phyloP scores from a whole-genome alignment of 495 filamentous ascomycete species.

The Penicillium manginii region DNA sequence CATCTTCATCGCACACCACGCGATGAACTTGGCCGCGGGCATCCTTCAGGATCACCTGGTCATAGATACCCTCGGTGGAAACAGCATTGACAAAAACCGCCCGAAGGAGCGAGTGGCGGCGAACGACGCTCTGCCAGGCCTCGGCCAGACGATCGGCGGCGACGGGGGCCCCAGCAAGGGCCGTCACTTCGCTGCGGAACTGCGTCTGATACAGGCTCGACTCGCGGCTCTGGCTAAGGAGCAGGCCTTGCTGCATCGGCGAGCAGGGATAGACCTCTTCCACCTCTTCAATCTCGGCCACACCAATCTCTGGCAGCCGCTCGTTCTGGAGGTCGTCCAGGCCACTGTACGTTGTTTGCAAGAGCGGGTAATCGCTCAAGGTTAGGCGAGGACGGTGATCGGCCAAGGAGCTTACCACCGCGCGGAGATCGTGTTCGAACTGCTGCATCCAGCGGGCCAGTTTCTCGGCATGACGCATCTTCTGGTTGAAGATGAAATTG shows the following conservation, averaged over 20 bases:
- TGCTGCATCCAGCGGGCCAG: slow-evolving; percentile 61
- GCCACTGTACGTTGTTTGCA: slow-evolving; percentile 61
- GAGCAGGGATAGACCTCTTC: slow-evolving; percentile 71
- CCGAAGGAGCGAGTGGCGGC: no score
- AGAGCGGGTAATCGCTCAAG: slow-evolving; percentile 63
- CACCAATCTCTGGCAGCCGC: slow-evolving; percentile 51
- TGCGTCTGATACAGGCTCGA: slow-evolving; percentile 62
- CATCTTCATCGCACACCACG: no score
- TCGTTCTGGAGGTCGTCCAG: slow-evolving; percentile 50
- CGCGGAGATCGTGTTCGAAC: slow-evolving; percentile 52
- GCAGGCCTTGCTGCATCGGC: slow-evolving; percentile 67
- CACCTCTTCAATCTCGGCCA: slow-evolving; percentile 43
- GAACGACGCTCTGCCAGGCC: no score
- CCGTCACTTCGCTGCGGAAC: no score
- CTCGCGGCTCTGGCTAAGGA: slow-evolving; percentile 61
- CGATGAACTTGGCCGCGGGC: no score
- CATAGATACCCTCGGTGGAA: no score
- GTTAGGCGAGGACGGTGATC: slow-evolving; percentile 60
- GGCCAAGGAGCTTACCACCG: slow-evolving; percentile 51
- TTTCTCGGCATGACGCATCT: slow-evolving; percentile 61
- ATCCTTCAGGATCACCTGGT: no score
- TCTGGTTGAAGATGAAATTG: slow-evolving; percentile 66
- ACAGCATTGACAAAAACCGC: no score
- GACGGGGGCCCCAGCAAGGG: no score
- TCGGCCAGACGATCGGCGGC: no score